Evolutionary conservation across 176 grass and related monocot genomes (phyloP).

Genomic region (Carex scoparia): DNA sequence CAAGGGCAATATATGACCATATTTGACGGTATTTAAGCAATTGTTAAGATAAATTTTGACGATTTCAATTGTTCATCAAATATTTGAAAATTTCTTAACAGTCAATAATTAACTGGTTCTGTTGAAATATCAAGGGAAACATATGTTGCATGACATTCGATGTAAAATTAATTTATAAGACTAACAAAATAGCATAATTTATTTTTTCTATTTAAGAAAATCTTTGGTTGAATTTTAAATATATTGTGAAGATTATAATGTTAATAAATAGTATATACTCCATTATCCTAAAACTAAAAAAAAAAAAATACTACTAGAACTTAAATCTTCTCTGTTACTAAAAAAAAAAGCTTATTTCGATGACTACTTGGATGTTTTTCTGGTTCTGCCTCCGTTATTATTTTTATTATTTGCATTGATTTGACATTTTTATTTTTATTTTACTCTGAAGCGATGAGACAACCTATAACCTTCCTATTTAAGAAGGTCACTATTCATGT

Average conservation of each 20-base stretch:
- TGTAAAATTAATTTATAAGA: not conserved
- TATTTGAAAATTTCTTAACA: no score
- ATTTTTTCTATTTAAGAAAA: not conserved
- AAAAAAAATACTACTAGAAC: not conserved
- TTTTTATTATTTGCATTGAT: not conserved
- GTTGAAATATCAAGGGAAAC: no score
- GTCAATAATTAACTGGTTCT: no score
- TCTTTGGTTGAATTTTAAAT: no score
- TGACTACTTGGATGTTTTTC: not conserved
- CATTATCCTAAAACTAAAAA: not conserved
- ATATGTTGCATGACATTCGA: not conserved
- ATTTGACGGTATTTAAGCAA: no score
- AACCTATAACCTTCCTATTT: not conserved
- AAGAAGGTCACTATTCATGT: constrained; percentile 8
- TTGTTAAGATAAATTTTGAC: no score
- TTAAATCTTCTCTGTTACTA: not conserved
- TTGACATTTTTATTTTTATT: not conserved
- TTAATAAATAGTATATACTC: not conserved
- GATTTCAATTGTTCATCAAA: no score
- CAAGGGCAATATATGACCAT: no score
- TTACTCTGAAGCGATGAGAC: not conserved
- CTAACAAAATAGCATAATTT: not conserved
- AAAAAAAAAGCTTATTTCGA: not conserved
- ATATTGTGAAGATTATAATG: no score
- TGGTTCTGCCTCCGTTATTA: not conserved